Conservation (phyloP, 148 eudicot species). For the Rhododendron kiyosumense region DNA sequence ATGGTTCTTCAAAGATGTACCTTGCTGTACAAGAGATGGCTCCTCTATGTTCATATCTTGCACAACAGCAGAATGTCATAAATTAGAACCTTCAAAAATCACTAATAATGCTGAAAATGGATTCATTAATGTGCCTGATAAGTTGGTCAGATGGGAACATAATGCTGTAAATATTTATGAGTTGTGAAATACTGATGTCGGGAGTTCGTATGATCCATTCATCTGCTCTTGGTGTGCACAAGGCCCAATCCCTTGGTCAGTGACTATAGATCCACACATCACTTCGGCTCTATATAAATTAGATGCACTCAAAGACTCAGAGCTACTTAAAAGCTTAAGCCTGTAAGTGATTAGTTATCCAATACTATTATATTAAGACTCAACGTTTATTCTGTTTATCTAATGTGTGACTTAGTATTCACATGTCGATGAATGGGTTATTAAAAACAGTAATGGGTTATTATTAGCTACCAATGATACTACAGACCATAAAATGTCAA, state of each 20-base stretch:
- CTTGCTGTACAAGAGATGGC: conserved; percentile 26
- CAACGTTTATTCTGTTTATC: background rate
- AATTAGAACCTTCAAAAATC: background rate
- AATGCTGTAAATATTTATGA: background rate
- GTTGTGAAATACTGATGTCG: background rate
- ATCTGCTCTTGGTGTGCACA: background rate
- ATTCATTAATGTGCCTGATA: background rate
- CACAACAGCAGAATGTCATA: conserved; percentile 19
- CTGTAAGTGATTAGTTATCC: background rate
- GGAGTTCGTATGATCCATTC: background rate
- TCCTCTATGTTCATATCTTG: conserved; percentile 36
- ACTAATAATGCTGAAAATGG: background rate
- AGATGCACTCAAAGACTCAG: background rate
- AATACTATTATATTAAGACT: background rate
- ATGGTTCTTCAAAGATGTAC: conserved; percentile 22
- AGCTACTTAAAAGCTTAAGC: background rate
- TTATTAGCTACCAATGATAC: background rate
- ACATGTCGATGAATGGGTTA: background rate
- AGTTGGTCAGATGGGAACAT: background rate
- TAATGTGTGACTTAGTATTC: background rate
- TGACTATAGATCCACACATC: background rate
- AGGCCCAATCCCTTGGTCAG: background rate
- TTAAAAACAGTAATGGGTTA: background rate
- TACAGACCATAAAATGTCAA: background rate
- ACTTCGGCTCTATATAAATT: background rate